These are phyloP conservation scores for Aspergillus campestris DNA, from an alignment of 495 filamentous ascomycete genomes.

Conservation along the genomic window DNA sequence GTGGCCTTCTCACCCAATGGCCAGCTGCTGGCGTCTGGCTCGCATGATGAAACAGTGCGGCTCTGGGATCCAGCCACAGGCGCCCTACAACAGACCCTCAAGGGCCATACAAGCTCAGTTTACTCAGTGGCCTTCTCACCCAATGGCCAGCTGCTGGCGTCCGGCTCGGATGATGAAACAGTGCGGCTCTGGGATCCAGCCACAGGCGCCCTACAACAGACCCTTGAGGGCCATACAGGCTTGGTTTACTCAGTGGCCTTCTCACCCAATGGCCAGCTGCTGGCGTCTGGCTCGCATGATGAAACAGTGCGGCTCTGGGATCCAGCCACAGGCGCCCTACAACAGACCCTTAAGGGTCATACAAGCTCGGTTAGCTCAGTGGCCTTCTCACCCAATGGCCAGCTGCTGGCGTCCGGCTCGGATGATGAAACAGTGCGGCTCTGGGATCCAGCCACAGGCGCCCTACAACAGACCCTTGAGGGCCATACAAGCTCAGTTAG, in stretches of 20 bases:
- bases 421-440: conserved; percentile 24
- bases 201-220: no score
- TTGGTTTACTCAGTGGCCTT: conserved; percentile 4
- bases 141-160: conserved; percentile 5
- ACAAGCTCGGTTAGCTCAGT: background rate
- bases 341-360: no score
- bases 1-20: no score
- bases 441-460: conserved; percentile 15
- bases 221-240: conserved; percentile 12
- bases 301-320: conserved; percentile 31
- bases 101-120: conserved; percentile 6
- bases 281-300: conserved; percentile 8
- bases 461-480: no score
- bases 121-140: conserved; percentile 6
- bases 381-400: background rate
- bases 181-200: no score
- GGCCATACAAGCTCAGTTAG: no score
- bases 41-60: no score
- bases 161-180: no score
- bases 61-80: no score
- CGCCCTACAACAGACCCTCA: no score
- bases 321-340: no score
- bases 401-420: conserved; percentile 11
- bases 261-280: conserved; percentile 6
- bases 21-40: no score